Conservation (phyloP, 495 filamentous ascomycete genomes). For the Aspergillus sclerotiicarbonarius region DNA sequence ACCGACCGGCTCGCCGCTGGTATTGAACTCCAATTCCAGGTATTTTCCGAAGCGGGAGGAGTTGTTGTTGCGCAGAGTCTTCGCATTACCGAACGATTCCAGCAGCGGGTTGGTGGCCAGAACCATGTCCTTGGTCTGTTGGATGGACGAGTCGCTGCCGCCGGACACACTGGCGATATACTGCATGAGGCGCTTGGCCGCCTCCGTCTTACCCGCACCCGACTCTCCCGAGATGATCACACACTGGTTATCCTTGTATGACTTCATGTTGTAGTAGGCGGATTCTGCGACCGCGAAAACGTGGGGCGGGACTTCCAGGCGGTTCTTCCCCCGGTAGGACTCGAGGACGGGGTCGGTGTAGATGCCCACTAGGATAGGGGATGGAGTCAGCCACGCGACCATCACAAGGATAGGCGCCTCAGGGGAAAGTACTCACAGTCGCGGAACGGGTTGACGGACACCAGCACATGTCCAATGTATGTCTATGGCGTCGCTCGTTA, state of each 20-base stretch:
- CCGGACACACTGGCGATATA: conserved; percentile 98
- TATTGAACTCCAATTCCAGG: conserved; percentile 94
- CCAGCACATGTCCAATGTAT: conserved; percentile 99
- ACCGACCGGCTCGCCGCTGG: conserved; percentile 87
- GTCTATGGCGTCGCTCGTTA: conserved; percentile 54
- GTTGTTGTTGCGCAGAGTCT: conserved; percentile 98
- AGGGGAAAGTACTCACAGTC: conserved; percentile 59
- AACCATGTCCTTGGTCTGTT: conserved; percentile 98
- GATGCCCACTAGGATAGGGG: conserved; percentile 69
- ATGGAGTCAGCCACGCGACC: conserved; percentile 16
- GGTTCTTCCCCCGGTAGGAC: conserved; percentile 93
- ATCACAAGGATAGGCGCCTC: conserved; percentile 12
- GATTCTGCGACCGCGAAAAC: conserved; percentile 98
- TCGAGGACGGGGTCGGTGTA: conserved; percentile 92
- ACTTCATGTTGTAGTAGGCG: conserved; percentile 99
- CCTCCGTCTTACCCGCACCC: conserved; percentile 98
- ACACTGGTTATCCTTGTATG: conserved; percentile 98
- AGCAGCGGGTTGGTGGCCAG: conserved; percentile 95
- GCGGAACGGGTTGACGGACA: conserved; percentile 98
- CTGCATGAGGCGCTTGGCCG: conserved; percentile 98
- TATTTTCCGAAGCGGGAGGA: conserved; percentile 98
- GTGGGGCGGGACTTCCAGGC: conserved; percentile 92
- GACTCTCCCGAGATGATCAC: conserved; percentile 99
- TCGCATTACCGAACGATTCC: conserved; percentile 97
- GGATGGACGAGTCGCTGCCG: conserved; percentile 84